Percentiles rank a stretch among this genome's conserved stretches.
These are phyloP conservation scores for Quercus aquifolioides DNA, from an alignment of 306 rosid genomes.

Conservation along the genomic window DNA sequence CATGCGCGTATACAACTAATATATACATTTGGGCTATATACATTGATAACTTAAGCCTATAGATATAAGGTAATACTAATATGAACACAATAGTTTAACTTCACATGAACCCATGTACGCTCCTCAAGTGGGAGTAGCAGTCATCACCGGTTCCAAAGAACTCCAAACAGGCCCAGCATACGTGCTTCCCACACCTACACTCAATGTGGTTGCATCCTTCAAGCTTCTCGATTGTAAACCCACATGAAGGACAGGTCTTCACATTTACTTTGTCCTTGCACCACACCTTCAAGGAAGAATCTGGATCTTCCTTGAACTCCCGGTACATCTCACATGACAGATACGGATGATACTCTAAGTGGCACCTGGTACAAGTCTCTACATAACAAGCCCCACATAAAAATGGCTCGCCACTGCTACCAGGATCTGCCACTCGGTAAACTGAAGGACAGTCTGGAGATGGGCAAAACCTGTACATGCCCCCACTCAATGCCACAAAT, in stretches of 20 bases:
- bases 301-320: conserved; percentile 81
- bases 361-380: conserved; percentile 85
- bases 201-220: conserved; percentile 94
- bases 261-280: conserved; percentile 73
- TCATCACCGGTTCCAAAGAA: conserved; percentile 49
- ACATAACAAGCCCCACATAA: conserved; percentile 80
- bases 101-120: conserved; percentile 55
- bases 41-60: background rate
- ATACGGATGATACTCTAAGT: conserved; percentile 82
- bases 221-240: conserved; percentile 67
- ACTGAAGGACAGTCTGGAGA: conserved; percentile 91
- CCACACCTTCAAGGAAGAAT: conserved; percentile 78
- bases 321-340: conserved; percentile 69
- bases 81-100: background rate
- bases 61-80: background rate
- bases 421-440: conserved; percentile 58
- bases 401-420: conserved; percentile 53
- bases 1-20: background rate
- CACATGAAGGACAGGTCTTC: conserved; percentile 67
- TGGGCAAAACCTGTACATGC: conserved; percentile 75
- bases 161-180: conserved; percentile 90
- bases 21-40: background rate
- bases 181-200: conserved; percentile 84
- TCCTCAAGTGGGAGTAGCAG: conserved; percentile 75
- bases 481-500: conserved; percentile 57